Base-by-base conservation (phyloP, 2,329 filamentous ascomycete genomes). In the Colletotrichum lini region DNA sequence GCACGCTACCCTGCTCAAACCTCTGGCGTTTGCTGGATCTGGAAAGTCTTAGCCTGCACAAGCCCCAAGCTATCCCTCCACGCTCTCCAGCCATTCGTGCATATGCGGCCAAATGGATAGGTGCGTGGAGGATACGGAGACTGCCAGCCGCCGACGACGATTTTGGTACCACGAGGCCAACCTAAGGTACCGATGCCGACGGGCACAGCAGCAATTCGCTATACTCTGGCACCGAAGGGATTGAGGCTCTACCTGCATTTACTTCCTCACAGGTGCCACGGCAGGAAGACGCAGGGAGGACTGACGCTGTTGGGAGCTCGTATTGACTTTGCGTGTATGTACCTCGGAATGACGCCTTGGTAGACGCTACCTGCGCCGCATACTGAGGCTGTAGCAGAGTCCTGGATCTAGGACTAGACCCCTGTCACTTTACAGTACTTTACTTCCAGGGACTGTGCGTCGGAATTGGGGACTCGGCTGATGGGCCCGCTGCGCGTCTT, bases 351-450 rank as follows among this genome's bases (percentile, higher is more conserved):
- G 63, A 61, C 63, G 56, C 67, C 63, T 66, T 44, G 63, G 38
- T 60, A 49, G 45, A 50, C 44, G 30, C 67, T 60, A 26, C 67
- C 67, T 40, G 63, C 47, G 62, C 62, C 54, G 47, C 44, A 49
- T 35, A 44, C 38, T 40, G 47, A 66, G 49, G 56, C 54, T 49
- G 49, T 40, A 62, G 47, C 50, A 52, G 53, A 67, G 67, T 70
- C 63, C 67, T 70, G 63, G 56, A 67, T 70, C 63, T 67, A 70
- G 67, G 63, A 70, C 56, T 67, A 18, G 23, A 67, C 21, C 67
- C 67, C 67, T 67, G 67, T 49, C 67, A 56, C 54, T 21, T 56
- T 42, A 58, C 49, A 42, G 63, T 67, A 45, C 62, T 49, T 60
- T 54, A 35, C 64, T 42, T 61, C 26, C 45, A 70, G 67, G 64